Evolutionary conservation across 192 early-diverging fungal genomes (phyloP), one percentile per base, ranked within the genome.

Genomic region (Coemansia sp.): DNA sequence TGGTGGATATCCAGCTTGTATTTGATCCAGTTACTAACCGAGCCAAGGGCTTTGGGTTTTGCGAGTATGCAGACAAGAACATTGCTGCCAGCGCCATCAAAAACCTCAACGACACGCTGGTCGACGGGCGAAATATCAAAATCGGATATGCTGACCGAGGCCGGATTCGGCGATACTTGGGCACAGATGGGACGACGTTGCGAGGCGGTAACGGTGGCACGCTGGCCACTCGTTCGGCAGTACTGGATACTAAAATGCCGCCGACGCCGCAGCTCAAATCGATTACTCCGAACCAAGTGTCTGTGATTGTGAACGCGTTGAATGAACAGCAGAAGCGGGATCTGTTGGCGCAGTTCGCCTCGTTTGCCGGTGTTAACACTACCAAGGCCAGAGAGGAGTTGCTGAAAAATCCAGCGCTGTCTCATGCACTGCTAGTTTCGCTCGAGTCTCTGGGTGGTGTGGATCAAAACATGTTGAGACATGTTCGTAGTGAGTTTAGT

Each of bases 21-120:
- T 98, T 98, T 74, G 96, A 98, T 65, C 84, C 7, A 85, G 87
- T 50, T 85, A 91, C 69, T 88, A 93, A 73, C 88, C 65, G 76
- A 53, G 71, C 96, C 17, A 91, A 92, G 60, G 96, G 96, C 12
- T 98, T 89, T 83, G 96, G 96, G 15, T 96, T 96, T 79, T 95
- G 93, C 62, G 92, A 95, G 67, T 98, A 87, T 47, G 84, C 89
- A 59, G 95, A 98, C 69, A 76, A 86, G 22, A 88, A 94, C 61
- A 96, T 93, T n/a, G 95, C 95, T 8, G 89, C 91, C 21, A 94
- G 93, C 66, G 95, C 95, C 25, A 94, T 96, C 19, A 85, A 94
- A 58, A 97, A 97, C 63, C 84, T 98, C 55, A 93, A 94, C 69
- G 89, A 90, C 56, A 89, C 93, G 43, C 93, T 94, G 39, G 85